These are phyloP conservation scores for Mucuna pruriens DNA, from an alignment of 306 rosid genomes.

Conservation along the genomic window DNA sequence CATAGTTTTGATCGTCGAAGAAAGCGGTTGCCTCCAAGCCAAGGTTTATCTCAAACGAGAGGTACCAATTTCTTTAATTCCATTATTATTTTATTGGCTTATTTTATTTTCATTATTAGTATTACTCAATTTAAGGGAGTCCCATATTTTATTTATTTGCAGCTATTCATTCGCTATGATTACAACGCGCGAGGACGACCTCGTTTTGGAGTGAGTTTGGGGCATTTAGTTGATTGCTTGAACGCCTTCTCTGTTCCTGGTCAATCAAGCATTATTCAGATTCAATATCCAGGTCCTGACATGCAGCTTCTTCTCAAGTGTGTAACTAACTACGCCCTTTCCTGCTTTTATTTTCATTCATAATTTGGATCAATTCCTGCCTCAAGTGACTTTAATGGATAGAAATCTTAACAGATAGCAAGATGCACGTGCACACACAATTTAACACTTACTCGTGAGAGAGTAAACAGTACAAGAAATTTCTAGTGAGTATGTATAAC, in stretches of 20 bases:
- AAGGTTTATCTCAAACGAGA: conserved; percentile 95
- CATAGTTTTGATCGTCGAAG: conserved; percentile 83
- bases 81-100: too few relatives aligned
- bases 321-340: conserved; percentile 16
- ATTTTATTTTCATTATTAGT: background rate
- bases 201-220: conserved; percentile 87
- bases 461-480: background rate
- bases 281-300: conserved; percentile 92
- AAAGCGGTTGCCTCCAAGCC: conserved; percentile 88
- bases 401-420: background rate
- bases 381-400: too few relatives aligned
- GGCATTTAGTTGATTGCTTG: conserved; percentile 83
- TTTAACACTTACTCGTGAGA: background rate
- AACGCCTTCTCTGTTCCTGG: conserved; percentile 82
- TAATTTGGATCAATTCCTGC: too few relatives aligned
- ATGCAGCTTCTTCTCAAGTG: conserved; percentile 96
- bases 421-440: background rate
- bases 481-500: background rate
- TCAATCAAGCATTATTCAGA: conserved; percentile 62
- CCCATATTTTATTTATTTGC: background rate
- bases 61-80: conserved; percentile 44
- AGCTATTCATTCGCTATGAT: conserved; percentile 81
- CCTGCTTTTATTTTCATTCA: background rate
- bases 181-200: conserved; percentile 83
- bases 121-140: background rate